These are phyloP conservation scores for Cutaneotrichosporon dermatis DNA, from an alignment of 1,284 basidiomycete genomes.

Conservation along the genomic window DNA sequence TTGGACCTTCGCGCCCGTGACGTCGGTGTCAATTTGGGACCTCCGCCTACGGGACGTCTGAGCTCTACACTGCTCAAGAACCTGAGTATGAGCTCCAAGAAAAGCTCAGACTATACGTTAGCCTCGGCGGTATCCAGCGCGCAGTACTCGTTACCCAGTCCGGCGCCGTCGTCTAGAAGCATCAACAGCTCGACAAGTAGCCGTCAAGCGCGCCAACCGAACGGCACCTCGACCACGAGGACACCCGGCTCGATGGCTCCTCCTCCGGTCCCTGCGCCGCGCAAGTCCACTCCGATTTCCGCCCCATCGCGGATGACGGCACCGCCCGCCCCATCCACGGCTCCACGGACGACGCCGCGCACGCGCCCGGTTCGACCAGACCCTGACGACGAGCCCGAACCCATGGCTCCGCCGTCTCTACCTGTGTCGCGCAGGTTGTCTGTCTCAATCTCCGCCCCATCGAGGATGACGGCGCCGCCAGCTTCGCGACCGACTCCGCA, in stretches of 20 bases:
- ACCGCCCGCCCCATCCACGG: too few species aligned
- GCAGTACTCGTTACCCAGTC: background rate
- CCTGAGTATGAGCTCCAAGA: background rate
- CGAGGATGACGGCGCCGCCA: too few species aligned
- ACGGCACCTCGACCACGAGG: too few species aligned
- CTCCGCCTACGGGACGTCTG: background rate
- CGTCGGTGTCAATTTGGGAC: background rate
- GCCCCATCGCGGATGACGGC: background rate
- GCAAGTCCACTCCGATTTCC: background rate
- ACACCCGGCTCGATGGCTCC: background rate
- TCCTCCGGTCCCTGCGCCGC: background rate
- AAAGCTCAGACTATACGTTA: background rate
- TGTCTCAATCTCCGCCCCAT: background rate
- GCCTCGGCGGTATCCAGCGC: background rate
- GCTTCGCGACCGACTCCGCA: background rate
- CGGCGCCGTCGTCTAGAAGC: background rate
- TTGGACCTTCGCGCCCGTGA: background rate
- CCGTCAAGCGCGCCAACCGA: background rate
- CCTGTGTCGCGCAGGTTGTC: too few species aligned
- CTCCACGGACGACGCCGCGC: conserved; percentile 7
- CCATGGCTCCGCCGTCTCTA: background rate
- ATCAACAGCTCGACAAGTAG: background rate
- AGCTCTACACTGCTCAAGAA: background rate
- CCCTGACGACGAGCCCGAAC: background rate
- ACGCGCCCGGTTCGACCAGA: background rate